A percentile compares a stretch with the other conserved stretches of the same genome.
Evolutionary conservation across 352 stramenopile genomes (phyloP).

Genomic region (Peronospora destructor): DNA sequence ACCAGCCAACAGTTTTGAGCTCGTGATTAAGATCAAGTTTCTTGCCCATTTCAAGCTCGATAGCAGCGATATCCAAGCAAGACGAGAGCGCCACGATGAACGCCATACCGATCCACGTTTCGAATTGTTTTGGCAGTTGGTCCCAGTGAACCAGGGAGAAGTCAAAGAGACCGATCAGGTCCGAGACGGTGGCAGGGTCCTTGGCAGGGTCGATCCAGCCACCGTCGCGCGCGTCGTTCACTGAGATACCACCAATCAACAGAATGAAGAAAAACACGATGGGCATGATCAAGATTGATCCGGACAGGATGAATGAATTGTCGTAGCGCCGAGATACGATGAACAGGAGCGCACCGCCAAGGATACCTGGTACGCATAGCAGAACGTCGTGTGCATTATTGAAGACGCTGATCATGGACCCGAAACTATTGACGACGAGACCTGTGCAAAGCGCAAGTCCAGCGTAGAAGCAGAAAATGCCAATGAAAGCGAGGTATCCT

Average conservation of each 20-base stretch:
- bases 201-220: constrained; percentile 88
- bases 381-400: constrained; percentile 55
- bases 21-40: constrained; percentile 94
- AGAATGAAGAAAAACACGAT: constrained; percentile 88
- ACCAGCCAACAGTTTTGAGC: constrained; percentile 91
- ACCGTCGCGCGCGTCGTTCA: constrained; percentile 84
- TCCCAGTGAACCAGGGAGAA: constrained; percentile 87
- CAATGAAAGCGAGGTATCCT: constrained; percentile 97
- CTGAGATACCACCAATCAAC: constrained; percentile 53
- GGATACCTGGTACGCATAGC: constrained; percentile 75
- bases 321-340: constrained; percentile 67
- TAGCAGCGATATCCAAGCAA: constrained; percentile 94
- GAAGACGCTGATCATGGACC: constrained; percentile 64
- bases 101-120: constrained; percentile 93
- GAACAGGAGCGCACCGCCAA: constrained; percentile 79
- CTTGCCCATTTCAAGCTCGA: constrained; percentile 93
- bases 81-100: constrained; percentile 96
- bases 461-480: constrained; percentile 92
- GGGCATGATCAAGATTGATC: constrained; percentile 84
- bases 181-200: constrained; percentile 40
- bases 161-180: constrained; percentile 86
- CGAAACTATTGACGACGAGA: constrained; percentile 77
- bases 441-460: constrained; percentile 87
- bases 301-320: constrained; percentile 60
- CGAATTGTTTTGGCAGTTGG: constrained; percentile 80